Conservation (phyloP, 1,284 basidiomycete species). For the Microbotryomycetes sp. region DNA sequence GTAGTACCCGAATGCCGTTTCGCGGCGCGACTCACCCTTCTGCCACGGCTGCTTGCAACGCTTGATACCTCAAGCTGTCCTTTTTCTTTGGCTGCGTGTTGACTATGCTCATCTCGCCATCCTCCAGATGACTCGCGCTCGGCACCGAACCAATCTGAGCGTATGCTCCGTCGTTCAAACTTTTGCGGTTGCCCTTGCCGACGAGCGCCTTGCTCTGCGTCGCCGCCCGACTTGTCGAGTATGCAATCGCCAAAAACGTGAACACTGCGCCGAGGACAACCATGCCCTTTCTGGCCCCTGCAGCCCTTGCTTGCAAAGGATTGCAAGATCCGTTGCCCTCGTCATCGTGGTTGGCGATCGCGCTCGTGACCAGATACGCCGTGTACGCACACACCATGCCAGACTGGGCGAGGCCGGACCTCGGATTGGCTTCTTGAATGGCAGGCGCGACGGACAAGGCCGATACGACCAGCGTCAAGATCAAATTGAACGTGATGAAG, state of each 20-base stretch:
- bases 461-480: constrained; percentile 71
- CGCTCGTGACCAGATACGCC: constrained; percentile 90
- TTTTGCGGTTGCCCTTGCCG: constrained; percentile 49
- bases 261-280: constrained; percentile 87
- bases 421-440: constrained; percentile 88
- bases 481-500: constrained; percentile 91
- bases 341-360: constrained; percentile 85
- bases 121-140: constrained; percentile 45
- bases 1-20: too few species aligned
- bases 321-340: constrained; percentile 62
- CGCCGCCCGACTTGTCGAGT: constrained; percentile 90
- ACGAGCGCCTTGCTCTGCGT: constrained; percentile 87
- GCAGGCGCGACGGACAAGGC: constrained; percentile 74
- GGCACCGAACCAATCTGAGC: constrained; percentile 32
- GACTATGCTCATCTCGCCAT: constrained; percentile 62
- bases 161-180: constrained; percentile 45
- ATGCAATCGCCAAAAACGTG: constrained; percentile 96
- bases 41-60: constrained; percentile 88
- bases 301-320: constrained; percentile 60
- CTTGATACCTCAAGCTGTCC: constrained; percentile 87
- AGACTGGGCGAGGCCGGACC: constrained; percentile 89
- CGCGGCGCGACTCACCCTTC: constrained; percentile 74
- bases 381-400: constrained; percentile 96
- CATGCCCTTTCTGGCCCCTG: constrained; percentile 73
- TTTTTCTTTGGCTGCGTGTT: constrained; percentile 77